Base-by-base conservation (phyloP, 2,329 filamentous ascomycete genomes). In the Aspergillus ruber region DNA sequence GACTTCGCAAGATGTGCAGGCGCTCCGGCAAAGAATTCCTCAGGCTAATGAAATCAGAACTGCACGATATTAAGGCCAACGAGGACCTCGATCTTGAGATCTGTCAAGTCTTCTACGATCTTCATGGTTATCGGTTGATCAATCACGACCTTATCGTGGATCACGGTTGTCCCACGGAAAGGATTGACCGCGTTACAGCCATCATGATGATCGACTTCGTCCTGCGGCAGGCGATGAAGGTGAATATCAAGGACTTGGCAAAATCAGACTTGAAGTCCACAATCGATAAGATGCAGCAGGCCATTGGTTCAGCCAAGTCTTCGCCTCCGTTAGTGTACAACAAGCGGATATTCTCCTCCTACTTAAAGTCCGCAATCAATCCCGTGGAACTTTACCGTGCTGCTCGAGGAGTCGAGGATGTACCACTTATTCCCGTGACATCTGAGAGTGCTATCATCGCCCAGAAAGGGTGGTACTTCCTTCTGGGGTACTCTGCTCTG, bases 261-360 rank as follows among this genome's bases (percentile, higher is more conserved):
- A 97, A 95, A 65, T 93, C 90, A 13, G 89, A 97, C 47, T 75
- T 98, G 46, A 94, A 91, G 64, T 82, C 78, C 13, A 89, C 90
- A 0, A 93, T 98, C 49, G 93, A 98, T 50, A 90, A 90, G 56
- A 88, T 98, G 69, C 90, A 97, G 64, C 84, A 88, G 56, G 85
- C 88, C 4, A 85, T 97, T 46, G 89, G 88, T 1, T 69, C 74
- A 15, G 80, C 85, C 23, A 95, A 90, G 65, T 81, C 85, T 10
- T 86, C 85, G 1, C 81, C 88, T 4, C 83, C 90, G 51, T 84
- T 95, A 68, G 79, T 85, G n/a, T 85, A 93, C 65, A 98, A 98
- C 66, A 78, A 88, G 47, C 85, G 89, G 46, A 84, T 95, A 53
- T 84, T 93, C 47, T 86, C 83, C 3, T 80, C 87, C 23, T 93